These are phyloP conservation scores for Orbilia oligospora DNA, from an alignment of 2,329 filamentous ascomycete genomes.

Conservation along the genomic window DNA sequence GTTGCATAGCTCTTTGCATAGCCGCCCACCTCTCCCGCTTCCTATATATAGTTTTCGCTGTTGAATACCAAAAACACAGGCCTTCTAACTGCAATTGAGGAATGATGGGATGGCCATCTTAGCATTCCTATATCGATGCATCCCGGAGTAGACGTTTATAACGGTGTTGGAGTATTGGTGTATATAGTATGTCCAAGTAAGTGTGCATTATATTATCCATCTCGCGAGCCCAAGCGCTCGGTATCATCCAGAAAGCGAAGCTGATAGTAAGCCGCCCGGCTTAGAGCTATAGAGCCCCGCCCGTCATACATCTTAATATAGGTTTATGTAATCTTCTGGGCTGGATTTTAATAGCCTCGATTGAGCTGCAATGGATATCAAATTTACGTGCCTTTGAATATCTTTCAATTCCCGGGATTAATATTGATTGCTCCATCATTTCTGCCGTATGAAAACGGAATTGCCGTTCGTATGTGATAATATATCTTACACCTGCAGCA, in stretches of 20 bases:
- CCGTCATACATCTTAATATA: not conserved
- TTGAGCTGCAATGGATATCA: not conserved
- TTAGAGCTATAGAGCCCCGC: slow-evolving; percentile 1
- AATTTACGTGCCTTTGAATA: not conserved
- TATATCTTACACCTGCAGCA: too few species aligned
- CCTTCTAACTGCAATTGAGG: not conserved
- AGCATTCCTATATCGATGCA: not conserved
- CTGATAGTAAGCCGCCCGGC: slow-evolving; percentile 24
- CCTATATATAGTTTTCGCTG: slow-evolving; percentile 29
- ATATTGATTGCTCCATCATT: not conserved
- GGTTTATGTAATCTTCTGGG: slow-evolving; percentile 10
- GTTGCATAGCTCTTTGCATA: slow-evolving; percentile 31
- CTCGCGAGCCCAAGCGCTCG: not conserved
- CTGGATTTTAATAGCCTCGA: not conserved
- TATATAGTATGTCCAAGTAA: too few species aligned
- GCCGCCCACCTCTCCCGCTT: slow-evolving; percentile 31
- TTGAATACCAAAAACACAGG: not conserved
- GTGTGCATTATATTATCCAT: not conserved
- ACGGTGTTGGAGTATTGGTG: too few species aligned
- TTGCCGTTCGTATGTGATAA: too few species aligned
- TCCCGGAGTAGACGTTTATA: slow-evolving; percentile 11
- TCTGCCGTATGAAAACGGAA: not conserved
- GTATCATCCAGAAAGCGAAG: not conserved
- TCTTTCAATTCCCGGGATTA: too few species aligned
- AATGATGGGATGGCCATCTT: not conserved